phyloP scores from a whole-genome alignment of 306 rosid genomes.

The Oemleria cerasiformis region DNA sequence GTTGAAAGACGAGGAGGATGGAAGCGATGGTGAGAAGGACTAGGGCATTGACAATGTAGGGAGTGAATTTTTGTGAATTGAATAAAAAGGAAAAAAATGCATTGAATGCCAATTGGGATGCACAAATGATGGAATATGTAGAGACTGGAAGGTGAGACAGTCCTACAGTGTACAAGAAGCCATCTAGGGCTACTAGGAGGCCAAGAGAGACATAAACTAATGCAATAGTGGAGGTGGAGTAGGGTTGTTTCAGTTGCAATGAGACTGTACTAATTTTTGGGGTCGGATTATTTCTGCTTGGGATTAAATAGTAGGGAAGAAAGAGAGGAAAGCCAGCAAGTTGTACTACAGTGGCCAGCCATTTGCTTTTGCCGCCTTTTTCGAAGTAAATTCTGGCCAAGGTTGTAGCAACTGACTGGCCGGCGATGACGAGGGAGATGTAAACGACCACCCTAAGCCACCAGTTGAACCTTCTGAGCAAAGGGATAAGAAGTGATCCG shows the following conservation, averaged over 20 bases:
- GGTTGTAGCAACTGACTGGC: slow-evolving; percentile 29
- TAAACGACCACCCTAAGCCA: slow-evolving; percentile 32
- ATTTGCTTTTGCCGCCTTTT: slow-evolving; percentile 39
- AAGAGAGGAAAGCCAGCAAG: slow-evolving; percentile 39
- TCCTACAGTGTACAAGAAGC: no score
- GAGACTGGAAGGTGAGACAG: slow-evolving; percentile 43
- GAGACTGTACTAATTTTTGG: not conserved
- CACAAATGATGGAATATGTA: slow-evolving; percentile 37
- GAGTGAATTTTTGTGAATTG: no score
- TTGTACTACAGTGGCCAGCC: slow-evolving; percentile 31
- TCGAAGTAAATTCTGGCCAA: slow-evolving; percentile 35
- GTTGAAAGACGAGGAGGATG: slow-evolving; percentile 43
- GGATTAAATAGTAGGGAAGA: slow-evolving; percentile 21
- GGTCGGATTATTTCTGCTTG: not conserved
- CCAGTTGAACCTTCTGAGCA: not conserved
- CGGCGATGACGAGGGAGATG: slow-evolving; percentile 6
- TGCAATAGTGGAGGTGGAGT: no score
- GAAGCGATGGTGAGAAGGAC: no score
- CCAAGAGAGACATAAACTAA: no score
- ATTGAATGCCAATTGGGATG: not conserved
- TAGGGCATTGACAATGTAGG: no score
- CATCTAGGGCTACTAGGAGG: no score
- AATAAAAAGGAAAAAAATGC: no score
- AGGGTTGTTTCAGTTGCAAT: no score
- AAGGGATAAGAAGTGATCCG: no score